Base-by-base conservation (phyloP, 805 yeast genomes). In the Zygotorulaspora sp. region DNA sequence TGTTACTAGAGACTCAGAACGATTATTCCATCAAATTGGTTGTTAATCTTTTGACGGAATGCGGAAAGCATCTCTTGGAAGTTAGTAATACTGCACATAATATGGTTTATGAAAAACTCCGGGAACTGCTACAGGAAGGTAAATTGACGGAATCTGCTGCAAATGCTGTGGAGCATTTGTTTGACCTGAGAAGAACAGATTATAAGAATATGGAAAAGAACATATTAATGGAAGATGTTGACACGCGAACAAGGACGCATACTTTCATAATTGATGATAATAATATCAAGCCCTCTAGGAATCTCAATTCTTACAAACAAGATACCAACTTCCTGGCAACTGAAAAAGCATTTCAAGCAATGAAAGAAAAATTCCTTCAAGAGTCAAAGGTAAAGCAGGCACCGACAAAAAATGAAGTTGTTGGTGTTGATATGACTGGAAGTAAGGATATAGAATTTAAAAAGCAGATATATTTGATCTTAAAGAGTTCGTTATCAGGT, bases 401-500 rank as follows among this genome's bases (percentile, higher is more conserved):
- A 10, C 35, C 35, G 9, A 45, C 49, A 3, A 42, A 12, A 12
- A 26, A 26, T 4, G 16, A 12, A 14, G 27, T 28, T 27, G n/a
- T 37, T 13, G 70, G 80, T 27, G 66, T 68, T 27, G 96, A 89
- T 58, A 61, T 82, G 68, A 83, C 95, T 0, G 81, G 81, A 32
- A 63, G 79, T 0, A 76, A 76, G 17, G 61, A 79, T 20, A 66
- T 78, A 2, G 77, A 78, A 35, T 77, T 78, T 48, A 86, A 86
- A 49, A 86, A 86, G 50, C 74, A 74, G 1, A 82, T 90, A 2
- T 90, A 90, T 51, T 64, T 89, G 19, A 81, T 90, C 0, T 66
- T 92, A 7, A 87, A 85, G 81, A 86, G 96, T 15, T 79, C 95
- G 43, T 75, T 90, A 80, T 80, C 94, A 0, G 78, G 89, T 4